Conservation (phyloP, 2,329 filamentous ascomycete genomes). For the Botrytis sinoallii region DNA sequence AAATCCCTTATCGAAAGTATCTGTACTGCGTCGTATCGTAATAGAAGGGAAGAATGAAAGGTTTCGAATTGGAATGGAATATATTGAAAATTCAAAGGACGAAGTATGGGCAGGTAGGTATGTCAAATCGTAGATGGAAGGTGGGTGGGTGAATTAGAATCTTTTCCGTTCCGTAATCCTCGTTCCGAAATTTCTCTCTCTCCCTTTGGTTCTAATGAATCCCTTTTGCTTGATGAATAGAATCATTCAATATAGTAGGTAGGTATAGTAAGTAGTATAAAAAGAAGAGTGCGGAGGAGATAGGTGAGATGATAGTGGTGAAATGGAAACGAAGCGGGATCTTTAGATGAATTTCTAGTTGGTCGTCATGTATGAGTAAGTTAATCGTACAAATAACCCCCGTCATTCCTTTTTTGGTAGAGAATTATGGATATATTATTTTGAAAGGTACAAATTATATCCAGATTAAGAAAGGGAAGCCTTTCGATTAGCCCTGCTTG, state of each 20-base stretch:
- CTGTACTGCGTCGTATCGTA: not conserved
- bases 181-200: not conserved
- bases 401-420: not conserved
- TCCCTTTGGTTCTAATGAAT: not conserved
- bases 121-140: not conserved
- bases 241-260: not conserved
- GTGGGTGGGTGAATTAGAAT: not conserved
- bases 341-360: conserved; percentile 5
- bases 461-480: not conserved
- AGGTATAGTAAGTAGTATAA: not conserved
- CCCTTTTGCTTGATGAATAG: not conserved
- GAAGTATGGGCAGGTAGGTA: not conserved
- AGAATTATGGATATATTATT: not conserved
- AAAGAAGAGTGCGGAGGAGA: not conserved
- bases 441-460: not conserved
- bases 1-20: not conserved
- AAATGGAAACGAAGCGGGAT: not conserved
- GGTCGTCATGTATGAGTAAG: conserved; percentile 3
- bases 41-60: not conserved
- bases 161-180: not conserved
- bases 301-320: not conserved
- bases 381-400: not conserved
- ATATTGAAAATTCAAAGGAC: not conserved
- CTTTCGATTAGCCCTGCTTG: not conserved
- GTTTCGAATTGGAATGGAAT: not conserved